Evolutionary conservation across 345 rosid genomes (phyloP), one percentile per base, ranked within the genome.

Genomic region (Populus nigra): DNA sequence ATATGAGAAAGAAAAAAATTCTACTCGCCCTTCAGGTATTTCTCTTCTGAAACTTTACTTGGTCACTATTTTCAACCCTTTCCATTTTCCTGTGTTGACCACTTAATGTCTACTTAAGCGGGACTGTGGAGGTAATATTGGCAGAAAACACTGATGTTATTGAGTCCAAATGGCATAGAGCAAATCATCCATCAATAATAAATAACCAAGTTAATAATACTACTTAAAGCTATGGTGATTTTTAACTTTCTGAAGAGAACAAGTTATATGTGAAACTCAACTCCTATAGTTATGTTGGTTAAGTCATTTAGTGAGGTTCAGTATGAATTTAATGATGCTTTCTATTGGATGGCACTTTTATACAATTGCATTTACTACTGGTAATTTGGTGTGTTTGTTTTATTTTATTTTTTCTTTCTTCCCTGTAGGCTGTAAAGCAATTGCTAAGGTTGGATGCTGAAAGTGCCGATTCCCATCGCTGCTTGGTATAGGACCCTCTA

Each of bases 21-120:
- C 88, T 96, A 76, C 95, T 91, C 73, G 98, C 98, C 33, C 89
- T 96, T 75, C 98, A 94, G 99, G 99, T 96, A 85, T 66, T 50
- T 53, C 49, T 67, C 69, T 23, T 8, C 18, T 16, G 23, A 18
- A 77, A 41, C 4, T 33, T 18, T 71, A 13, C 36, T 57, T 73
- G 16, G 38, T 33, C 36, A 33, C 36, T 33, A 33, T 33, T 33
- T 33, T 33, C 20, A 18, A 11, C 61, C 25, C 18, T n/a, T 15
- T 31, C 7, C 16, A 6, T 22, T 20, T 6, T 62, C 27, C 22
- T 35, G 11, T 35, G 11, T 7, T 41, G 17, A 41, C 12, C 11
- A 43, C 69, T 69, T 38, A 23, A 36, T 50, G 22, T 57, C 16
- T 53, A 29, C 17, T 72, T 61, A 45, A 65, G 18, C 25, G 50